These are phyloP conservation scores for Mycena pura DNA, from an alignment of 768 basidiomycete genomes.

Conservation along the genomic window DNA sequence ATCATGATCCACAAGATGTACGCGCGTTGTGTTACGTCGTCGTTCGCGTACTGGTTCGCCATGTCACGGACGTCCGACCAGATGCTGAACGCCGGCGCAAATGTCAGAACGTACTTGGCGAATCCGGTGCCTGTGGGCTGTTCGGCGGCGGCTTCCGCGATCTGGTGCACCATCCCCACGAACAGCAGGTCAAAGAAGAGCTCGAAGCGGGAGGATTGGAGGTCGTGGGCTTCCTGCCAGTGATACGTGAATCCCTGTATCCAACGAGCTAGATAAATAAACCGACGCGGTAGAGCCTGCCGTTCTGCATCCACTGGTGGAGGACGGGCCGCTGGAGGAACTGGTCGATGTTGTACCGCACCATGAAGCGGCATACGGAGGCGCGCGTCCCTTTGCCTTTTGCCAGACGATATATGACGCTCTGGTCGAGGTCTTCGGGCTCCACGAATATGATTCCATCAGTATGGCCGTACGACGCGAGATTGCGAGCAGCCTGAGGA, in stretches of 20 bases:
- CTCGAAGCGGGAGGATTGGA: conserved; percentile 34
- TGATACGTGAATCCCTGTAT: background rate
- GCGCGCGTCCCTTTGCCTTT: conserved; percentile 12
- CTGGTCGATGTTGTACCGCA: conserved; percentile 27
- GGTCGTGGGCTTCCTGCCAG: conserved; percentile 20
- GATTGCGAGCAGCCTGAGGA: conserved; percentile 17
- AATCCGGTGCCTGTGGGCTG: conserved; percentile 28
- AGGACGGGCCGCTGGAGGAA: conserved; percentile 23
- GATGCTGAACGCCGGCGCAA: conserved; percentile 37
- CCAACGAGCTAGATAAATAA: background rate
- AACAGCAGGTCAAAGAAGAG: conserved; percentile 44
- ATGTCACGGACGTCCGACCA: conserved; percentile 40
- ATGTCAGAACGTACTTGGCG: conserved; percentile 28
- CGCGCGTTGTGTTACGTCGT: conserved; percentile 38
- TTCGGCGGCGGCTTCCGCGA: conserved; percentile 38
- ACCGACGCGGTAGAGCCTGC: conserved; percentile 24
- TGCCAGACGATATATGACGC: conserved; percentile 10
- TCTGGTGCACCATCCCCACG: conserved; percentile 40
- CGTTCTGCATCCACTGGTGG: conserved; percentile 25
- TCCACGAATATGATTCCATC: conserved; percentile 27
- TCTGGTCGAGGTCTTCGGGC: conserved; percentile 22
- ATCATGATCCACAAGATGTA: conserved; percentile 39
- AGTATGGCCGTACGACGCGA: conserved; percentile 22
- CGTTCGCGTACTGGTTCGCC: conserved; percentile 37
- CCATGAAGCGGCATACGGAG: conserved; percentile 14